Evolutionary conservation across 371 early-diverging fungal species (phyloP).

Genomic region (Mucor mucedo): DNA sequence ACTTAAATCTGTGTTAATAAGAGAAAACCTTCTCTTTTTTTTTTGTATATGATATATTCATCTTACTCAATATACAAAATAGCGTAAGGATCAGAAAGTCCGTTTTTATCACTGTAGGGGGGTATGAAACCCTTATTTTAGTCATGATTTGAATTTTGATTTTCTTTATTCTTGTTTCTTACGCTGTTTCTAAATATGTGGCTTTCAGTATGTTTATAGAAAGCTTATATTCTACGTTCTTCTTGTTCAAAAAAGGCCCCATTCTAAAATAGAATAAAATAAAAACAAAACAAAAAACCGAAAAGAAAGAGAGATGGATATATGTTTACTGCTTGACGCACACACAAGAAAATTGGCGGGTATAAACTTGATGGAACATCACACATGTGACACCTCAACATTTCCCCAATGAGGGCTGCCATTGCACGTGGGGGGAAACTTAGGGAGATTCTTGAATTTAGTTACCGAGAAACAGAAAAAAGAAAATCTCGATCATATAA

Average conservation of each 20-base stretch:
- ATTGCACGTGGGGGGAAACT: too few relatives aligned
- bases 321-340: not conserved
- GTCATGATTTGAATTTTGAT: not conserved
- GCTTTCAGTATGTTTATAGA: constrained; percentile 32
- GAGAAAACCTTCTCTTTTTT: not conserved
- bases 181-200: constrained; percentile 37
- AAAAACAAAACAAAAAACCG: not conserved
- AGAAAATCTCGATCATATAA: not conserved
- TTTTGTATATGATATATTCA: not conserved
- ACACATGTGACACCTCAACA: not conserved
- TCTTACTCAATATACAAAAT: constrained; percentile 40
- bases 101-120: constrained; percentile 56
- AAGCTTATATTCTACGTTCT: constrained; percentile 10
- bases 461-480: constrained; percentile 1
- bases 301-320: not conserved
- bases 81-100: constrained; percentile 68
- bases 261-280: too few relatives aligned
- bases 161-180: constrained; percentile 6
- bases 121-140: not conserved
- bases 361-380: not conserved
- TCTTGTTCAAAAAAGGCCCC: constrained; percentile 5
- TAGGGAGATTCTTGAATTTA: not conserved
- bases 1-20: constrained; percentile 11
- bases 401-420: too few relatives aligned
- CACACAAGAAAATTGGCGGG: not conserved